Conservation (phyloP, 352 stramenopile genomes). For the Globisporangium apiculatum region DNA sequence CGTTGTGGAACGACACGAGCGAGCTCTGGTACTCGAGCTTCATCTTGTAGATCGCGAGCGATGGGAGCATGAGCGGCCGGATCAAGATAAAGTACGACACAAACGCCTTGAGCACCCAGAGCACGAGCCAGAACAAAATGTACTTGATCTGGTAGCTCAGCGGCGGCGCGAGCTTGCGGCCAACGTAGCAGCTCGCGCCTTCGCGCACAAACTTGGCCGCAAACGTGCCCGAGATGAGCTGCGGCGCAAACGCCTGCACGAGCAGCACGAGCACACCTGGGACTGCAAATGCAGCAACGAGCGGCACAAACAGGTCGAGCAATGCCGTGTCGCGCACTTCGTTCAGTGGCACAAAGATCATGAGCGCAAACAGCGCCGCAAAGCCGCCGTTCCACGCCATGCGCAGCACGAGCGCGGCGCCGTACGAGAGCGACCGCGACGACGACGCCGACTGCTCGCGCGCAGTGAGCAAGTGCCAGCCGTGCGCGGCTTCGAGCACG, state of each 20-base stretch:
- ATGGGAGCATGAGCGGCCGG: slow-evolving; percentile 54
- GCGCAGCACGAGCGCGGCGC: slow-evolving; percentile 32
- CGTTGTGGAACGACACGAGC: slow-evolving; percentile 67
- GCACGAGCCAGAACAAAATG: slow-evolving; percentile 48
- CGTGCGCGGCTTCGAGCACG: slow-evolving; percentile 55
- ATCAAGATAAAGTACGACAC: slow-evolving; percentile 67
- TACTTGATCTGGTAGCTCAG: slow-evolving; percentile 60
- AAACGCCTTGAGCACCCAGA: slow-evolving; percentile 48
- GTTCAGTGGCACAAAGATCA: slow-evolving; percentile 57
- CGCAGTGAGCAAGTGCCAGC: slow-evolving; percentile 50
- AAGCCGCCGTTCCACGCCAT: slow-evolving; percentile 64
- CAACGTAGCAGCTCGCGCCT: slow-evolving; percentile 64
- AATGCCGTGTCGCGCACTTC: slow-evolving; percentile 35
- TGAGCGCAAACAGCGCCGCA: slow-evolving; percentile 39
- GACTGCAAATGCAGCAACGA: slow-evolving; percentile 36
- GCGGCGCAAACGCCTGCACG: slow-evolving; percentile 39
- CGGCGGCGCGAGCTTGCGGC: slow-evolving; percentile 54
- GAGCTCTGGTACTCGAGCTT: slow-evolving; percentile 58
- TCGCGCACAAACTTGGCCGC: slow-evolving; percentile 67
- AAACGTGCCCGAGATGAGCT: slow-evolving; percentile 46
- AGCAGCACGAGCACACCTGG: slow-evolving; percentile 48
- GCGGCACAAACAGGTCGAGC: slow-evolving; percentile 33
- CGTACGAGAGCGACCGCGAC: slow-evolving; percentile 58
- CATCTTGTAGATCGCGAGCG: slow-evolving; percentile 69
- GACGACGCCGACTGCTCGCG: slow-evolving; percentile 40